Percentiles rank a stretch among this genome's conserved stretches.
Evolutionary conservation across 73 alveolate species (phyloP).

Genomic region (Paramecium octaurelia): DNA sequence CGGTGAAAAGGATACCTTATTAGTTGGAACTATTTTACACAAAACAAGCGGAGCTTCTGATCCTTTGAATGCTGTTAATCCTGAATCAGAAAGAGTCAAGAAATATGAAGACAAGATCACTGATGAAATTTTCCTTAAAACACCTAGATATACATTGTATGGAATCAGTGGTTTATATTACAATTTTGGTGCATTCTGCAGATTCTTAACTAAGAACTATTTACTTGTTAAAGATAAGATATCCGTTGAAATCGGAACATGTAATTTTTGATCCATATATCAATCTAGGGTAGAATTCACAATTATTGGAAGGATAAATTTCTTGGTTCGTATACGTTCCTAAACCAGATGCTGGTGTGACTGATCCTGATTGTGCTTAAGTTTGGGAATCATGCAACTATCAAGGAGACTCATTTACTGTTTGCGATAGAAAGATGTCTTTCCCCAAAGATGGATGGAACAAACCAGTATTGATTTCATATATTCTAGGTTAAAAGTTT

Average conservation of each 20-base stretch:
- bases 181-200: neutral
- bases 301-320: neutral
- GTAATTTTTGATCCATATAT: neutral
- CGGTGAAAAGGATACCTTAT: neutral
- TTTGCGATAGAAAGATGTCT: conserved; percentile 10
- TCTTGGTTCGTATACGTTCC: neutral
- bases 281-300: neutral
- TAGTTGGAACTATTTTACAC: neutral
- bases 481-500: conserved; percentile 48
- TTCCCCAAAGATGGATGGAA: conserved; percentile 55
- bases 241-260: conserved; percentile 9
- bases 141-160: conserved; percentile 8
- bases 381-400: conserved; percentile 30
- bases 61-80: neutral
- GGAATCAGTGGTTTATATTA: conserved; percentile 1
- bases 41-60: neutral
- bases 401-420: conserved; percentile 31
- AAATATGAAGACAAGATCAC: neutral
- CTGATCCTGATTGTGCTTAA: conserved; percentile 21
- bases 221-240: neutral
- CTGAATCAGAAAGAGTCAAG: neutral
- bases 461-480: neutral
- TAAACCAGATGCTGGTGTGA: neutral
- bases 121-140: neutral
- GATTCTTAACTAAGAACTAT: neutral